Conservation (phyloP, 2,329 filamentous ascomycete species). For the Macrophomina pseudophaseolina region DNA sequence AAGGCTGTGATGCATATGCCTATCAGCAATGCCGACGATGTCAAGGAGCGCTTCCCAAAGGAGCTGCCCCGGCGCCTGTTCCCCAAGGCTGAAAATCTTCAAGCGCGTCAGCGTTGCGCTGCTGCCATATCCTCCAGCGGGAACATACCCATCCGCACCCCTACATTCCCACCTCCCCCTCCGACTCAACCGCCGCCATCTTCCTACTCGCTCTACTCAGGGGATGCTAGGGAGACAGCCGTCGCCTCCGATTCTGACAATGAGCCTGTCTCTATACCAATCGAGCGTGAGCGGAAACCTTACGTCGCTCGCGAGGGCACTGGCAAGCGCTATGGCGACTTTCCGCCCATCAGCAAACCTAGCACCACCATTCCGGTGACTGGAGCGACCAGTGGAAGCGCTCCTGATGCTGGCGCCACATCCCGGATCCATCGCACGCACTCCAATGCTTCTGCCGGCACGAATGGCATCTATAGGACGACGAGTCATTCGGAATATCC, state of each 20-base stretch:
- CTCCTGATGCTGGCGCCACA: conserved; percentile 32
- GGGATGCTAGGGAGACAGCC: conserved; percentile 35
- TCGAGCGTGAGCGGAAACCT: conserved; percentile 70
- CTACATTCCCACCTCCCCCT: conserved; percentile 41
- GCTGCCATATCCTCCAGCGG: conserved; percentile 61
- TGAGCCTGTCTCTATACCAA: conserved; percentile 53
- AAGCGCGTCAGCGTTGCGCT: conserved; percentile 65
- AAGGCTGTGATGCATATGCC: conserved; percentile 73
- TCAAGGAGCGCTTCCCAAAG: conserved; percentile 76
- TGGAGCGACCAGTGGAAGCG: conserved; percentile 32
- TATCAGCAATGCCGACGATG: conserved; percentile 68
- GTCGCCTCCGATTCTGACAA: conserved; percentile 48
- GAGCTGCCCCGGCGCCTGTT: conserved; percentile 76
- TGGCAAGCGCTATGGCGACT: conserved; percentile 60
- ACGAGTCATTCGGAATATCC: conserved; percentile 33
- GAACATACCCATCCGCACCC: conserved; percentile 42
- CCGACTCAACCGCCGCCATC: conserved; percentile 32
- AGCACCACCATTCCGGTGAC: conserved; percentile 29
- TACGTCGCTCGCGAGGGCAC: conserved; percentile 64
- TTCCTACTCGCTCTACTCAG: conserved; percentile 36
- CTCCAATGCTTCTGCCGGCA: conserved; percentile 38
- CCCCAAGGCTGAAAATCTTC: conserved; percentile 63
- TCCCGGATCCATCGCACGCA: conserved; percentile 39
- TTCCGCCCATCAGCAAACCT: conserved; percentile 3
- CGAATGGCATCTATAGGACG: conserved; percentile 3